Percentiles rank a stretch among this genome's conserved stretches.
These are phyloP conservation scores for Lentinula aciculospora DNA, from an alignment of 768 basidiomycete species.

Conservation along the genomic window DNA sequence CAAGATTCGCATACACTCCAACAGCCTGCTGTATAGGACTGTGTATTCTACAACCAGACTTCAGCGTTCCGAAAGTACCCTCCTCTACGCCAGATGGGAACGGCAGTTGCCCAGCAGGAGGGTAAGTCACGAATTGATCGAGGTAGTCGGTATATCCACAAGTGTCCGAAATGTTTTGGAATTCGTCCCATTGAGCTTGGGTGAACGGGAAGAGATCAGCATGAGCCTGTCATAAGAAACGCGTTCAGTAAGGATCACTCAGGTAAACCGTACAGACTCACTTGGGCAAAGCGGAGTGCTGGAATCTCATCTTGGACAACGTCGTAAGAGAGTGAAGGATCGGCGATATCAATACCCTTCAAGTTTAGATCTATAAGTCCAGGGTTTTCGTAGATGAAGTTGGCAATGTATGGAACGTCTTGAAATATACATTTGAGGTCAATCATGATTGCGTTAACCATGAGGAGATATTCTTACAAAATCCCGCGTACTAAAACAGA, in stretches of 20 bases:
- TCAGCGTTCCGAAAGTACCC: slow-evolving; percentile 33
- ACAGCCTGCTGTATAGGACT: slow-evolving; percentile 44
- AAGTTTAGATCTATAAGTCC: slow-evolving; percentile 43
- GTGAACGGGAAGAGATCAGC: slow-evolving; percentile 57
- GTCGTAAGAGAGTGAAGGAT: slow-evolving; percentile 38
- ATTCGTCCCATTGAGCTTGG: slow-evolving; percentile 42
- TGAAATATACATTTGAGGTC: background rate
- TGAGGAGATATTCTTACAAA: slow-evolving; percentile 35
- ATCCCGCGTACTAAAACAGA: slow-evolving; percentile 59
- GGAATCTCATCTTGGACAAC: slow-evolving; percentile 62
- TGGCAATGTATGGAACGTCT: slow-evolving; percentile 55
- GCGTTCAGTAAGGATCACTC: background rate
- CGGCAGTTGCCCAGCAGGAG: slow-evolving; percentile 56
- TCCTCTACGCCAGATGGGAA: slow-evolving; percentile 45
- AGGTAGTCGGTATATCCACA: slow-evolving; percentile 63
- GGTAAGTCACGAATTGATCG: slow-evolving; percentile 56
- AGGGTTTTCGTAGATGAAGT: slow-evolving; percentile 63
- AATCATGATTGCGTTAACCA: background rate
- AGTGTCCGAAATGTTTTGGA: slow-evolving; percentile 44
- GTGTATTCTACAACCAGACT: slow-evolving; percentile 37
- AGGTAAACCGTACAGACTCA: slow-evolving; percentile 5
- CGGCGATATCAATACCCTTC: slow-evolving; percentile 62
- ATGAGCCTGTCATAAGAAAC: slow-evolving; percentile 33
- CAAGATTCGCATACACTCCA: slow-evolving; percentile 30
- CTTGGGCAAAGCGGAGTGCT: slow-evolving; percentile 53